These are phyloP conservation scores for Xerocomellus chrysenteron DNA, from an alignment of 768 basidiomycete species.

Conservation along the genomic window DNA sequence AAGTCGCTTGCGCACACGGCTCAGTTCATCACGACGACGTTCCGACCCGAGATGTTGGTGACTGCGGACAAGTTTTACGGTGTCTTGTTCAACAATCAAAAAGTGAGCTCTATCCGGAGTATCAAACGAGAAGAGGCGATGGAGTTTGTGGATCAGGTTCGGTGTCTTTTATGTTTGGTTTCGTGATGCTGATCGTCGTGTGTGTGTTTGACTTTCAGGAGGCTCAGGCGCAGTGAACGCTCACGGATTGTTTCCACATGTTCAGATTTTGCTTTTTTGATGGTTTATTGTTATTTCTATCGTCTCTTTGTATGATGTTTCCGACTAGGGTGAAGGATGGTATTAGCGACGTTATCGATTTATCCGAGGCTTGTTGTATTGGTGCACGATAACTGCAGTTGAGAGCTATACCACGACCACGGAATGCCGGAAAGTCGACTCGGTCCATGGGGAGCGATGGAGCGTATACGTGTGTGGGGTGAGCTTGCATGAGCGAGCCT, in stretches of 20 bases:
- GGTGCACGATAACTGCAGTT: no score
- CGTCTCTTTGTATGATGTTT: conserved; percentile 1
- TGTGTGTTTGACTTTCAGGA: conserved; percentile 32
- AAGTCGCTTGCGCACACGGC: conserved; percentile 82
- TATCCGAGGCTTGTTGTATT: not conserved
- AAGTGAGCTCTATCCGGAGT: conserved; percentile 83
- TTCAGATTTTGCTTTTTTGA: not conserved
- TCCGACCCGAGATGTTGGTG: conserved; percentile 95
- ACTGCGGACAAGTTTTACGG: conserved; percentile 97
- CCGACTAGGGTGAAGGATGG: not conserved
- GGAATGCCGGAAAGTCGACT: no score
- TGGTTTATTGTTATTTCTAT: conserved; percentile 25
- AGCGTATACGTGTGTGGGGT: no score
- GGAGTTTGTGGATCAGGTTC: conserved; percentile 89
- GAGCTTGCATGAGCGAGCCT: no score
- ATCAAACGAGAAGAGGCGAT: conserved; percentile 90
- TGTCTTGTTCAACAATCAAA: conserved; percentile 93
- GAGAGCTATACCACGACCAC: no score
- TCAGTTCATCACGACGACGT: conserved; percentile 98
- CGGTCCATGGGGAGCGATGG: no score
- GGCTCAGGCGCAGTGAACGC: conserved; percentile 44
- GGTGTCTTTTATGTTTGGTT: conserved; percentile 14
- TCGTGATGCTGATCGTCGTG: not conserved
- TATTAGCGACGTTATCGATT: not conserved
- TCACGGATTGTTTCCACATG: not conserved